Conservation (phyloP, 805 yeast species). For the Spathaspora arborariae region DNA sequence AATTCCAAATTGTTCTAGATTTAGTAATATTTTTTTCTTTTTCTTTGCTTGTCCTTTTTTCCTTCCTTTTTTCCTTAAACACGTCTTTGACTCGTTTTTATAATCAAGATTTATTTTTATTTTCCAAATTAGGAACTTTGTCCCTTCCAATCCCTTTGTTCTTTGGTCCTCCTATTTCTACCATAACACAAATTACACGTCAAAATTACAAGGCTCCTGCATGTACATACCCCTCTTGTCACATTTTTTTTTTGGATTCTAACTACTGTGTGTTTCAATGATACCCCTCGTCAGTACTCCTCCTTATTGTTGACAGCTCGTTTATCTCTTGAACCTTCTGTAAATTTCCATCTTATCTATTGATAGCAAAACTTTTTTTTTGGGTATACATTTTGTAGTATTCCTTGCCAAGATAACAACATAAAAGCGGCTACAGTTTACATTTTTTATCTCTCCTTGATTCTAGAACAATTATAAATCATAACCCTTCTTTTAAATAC, state of each 20-base stretch:
- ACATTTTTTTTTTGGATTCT: neutral
- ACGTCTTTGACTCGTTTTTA: neutral
- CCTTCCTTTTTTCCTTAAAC: neutral
- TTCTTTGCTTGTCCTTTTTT: neutral
- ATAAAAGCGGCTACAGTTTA: neutral
- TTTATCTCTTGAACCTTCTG: neutral
- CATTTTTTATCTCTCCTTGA: neutral
- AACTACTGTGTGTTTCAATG: too few species aligned
- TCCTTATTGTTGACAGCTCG: neutral
- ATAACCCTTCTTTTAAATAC: too few species aligned
- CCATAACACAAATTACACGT: neutral
- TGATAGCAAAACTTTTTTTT: neutral
- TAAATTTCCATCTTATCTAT: neutral
- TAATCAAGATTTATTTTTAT: neutral
- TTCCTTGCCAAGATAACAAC: neutral
- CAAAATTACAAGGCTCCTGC: neutral
- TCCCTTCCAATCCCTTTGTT: neutral
- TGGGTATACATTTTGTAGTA: too few species aligned
- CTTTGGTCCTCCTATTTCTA: neutral
- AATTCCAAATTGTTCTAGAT: neutral
- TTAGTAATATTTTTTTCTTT: neutral
- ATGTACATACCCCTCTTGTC: neutral
- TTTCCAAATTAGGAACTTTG: neutral
- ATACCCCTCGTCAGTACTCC: neutral
- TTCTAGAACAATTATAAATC: neutral